Evolutionary conservation across 495 filamentous ascomycete genomes (phyloP), one percentile per base, ranked within the genome.

Genomic region (Pseudotulostoma volvatum): DNA sequence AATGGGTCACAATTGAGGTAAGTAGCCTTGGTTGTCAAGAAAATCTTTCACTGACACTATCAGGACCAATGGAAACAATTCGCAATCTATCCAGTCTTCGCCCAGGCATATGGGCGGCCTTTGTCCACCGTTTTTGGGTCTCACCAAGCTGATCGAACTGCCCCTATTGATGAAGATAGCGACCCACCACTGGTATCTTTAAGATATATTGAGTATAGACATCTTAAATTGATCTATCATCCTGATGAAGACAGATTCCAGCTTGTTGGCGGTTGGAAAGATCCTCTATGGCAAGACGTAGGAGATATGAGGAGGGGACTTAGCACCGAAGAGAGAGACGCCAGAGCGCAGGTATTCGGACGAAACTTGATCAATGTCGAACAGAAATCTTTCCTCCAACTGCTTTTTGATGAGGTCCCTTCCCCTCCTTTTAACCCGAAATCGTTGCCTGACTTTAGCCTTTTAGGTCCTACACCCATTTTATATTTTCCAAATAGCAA

Each of bases 401-500:
- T 99, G 35, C 73, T 99, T 16, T 62, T 93, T 14, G 87, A 96
- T 52, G 92, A 96, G 62, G 84, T 88, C 54, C 11, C 11, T 28
- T 28, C 11, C 23, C 13, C 36, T 17, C 30, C n/a, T 30, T 14
- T 14, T 35, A 34, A 31, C 18, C 18, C 25, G 20, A 18, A 17
- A 28, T 14, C 18, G 13, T 25, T 15, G 30, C 1, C 9, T 19
- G 9, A 28, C n/a, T 9, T 37, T 32, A 28, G 37, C 33, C 20
- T 11, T 34, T 40, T 42, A 90, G 79, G 84, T 80, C 3, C 84
- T 99, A 53, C 90, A 96, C 51, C 92, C 92, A 2, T 96, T 99
- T 60, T 99, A 96, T 51, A 77, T 95, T 25, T 99, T 99, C 58
- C 92, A 99, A 54, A 76, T 99, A 49, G 87, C 84, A 21, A 96